Evolutionary conservation across 192 early-diverging fungal species (phyloP), one percentile per base, ranked within the genome.

Genomic region (Coemansia reversa): DNA sequence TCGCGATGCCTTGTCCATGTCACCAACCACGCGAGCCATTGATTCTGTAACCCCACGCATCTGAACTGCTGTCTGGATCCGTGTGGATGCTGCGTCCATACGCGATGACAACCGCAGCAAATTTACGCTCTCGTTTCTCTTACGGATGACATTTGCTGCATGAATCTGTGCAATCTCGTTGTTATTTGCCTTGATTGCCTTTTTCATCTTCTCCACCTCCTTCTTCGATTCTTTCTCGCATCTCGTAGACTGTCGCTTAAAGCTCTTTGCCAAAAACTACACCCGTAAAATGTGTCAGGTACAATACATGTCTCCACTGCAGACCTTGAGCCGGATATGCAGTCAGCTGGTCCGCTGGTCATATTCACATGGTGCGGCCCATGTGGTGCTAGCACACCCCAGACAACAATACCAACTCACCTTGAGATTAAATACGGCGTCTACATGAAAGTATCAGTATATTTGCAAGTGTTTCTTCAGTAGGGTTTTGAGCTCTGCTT

Each of bases 91-190:
- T 30, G 90, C 97, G 66, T 98, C 95, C 54, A 99, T 91, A 49
- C 95, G 88, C 55, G 92, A 94, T 23, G 91, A 82, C 56, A 99
- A 85, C 55, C 90, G 84, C 29, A 95, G 76, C 45, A 98, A 72
- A 74, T 99, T 96, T 32, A 97, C 82, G 3, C 87, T 62, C 72
- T 98, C 95, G 70, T 93, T 98, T 85, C 95, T 94, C 76, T 99
- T 99, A 66, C 97, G 86, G 63, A 99, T 99, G 18, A 93, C 94
- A 67, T 98, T 96, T 27, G 92, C 86, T 11, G 93, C 94, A 73
- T 95, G 92, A 65, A 99, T 90, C 64, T 91, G 89, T 11, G 97
- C 95, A 7, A 92, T 91, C 70, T 97, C 97, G 75, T 85, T 88
- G 69, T 98, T 94, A 32, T 91, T 90, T 75, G 91, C 86, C 81